Base-by-base conservation (phyloP, 2,329 filamentous ascomycete genomes). In the Penicillium sp. region DNA sequence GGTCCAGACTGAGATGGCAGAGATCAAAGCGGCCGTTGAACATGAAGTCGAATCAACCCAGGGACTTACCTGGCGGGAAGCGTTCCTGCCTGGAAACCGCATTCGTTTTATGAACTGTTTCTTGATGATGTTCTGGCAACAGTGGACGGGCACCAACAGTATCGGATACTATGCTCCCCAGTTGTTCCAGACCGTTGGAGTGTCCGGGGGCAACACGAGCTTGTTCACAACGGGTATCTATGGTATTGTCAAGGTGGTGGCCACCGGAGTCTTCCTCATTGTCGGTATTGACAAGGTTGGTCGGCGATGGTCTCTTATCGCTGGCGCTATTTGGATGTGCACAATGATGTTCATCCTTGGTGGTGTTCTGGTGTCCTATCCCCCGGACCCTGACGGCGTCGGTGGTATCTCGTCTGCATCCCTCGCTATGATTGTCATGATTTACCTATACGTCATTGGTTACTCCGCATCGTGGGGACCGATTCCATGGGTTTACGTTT, bases 11-110 rank as follows among this genome's bases (percentile, higher is more conserved):
- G 91, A 96, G 76, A 82, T 95, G 45, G 84, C 89, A 34, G 91
- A 96, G 78, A 90, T 96, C 63, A 81, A 94, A 59, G 91, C 90
- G 89, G 90, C 76, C 90, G 93, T 72, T 91, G 96, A 80, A 81
- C 87, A 67, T 68, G 83, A 46, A 54, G 61, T 54, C 43, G 59
- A 5, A 78, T 88, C 58, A 86, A 89, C 57, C 86, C 88, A 59
- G 75, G 81, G 65, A 79, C 79, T 65, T 82, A 83, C 67, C 90
- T 86, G 79, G 66, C 83, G 82, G 68, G 95, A 90, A 55, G 78
- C 74, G 64, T 72, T 77, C 55, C 76, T 80, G 14, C 79, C 77
- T 69, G 81, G 80, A 61, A 79, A 79, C 58, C 61, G 89, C 50
- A 86, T 87, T 66, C 84, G 86, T 63, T 87, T 87, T 26, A 83